Evolutionary conservation across 768 basidiomycete genomes (phyloP), one percentile per base, ranked within the genome.

Genomic region (Podaxis sp.): DNA sequence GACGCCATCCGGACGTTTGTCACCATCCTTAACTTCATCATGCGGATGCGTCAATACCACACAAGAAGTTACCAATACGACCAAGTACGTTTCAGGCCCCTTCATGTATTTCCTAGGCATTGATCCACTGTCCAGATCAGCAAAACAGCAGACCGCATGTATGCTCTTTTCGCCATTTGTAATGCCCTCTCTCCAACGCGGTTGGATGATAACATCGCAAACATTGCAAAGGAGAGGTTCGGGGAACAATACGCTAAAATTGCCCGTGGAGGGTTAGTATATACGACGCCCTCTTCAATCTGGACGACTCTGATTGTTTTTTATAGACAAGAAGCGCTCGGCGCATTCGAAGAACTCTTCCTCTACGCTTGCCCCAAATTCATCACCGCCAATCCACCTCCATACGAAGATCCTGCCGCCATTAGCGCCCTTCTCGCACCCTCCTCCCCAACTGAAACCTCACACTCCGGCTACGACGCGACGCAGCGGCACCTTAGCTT

Each of bases 81-180:
- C 70, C 94, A 96, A 81, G 93, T 91, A 64, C 37, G 77, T 63
- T 60, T 17, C 12, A 25, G 29, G 38, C 6, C 40, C 25, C 5
- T 38, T 49, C n/a, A 40, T 50, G 9, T 27, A 41, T 43, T 46
- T 4, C 25, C 9, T 54, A 50, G 53, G 52, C 38, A 47, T 50
- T 57, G 61, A 52, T 52, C n/a, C 58, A 36, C 38, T 50, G 17
- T 25, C 4, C 40, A 94, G 92, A 97, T 99, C 76, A 94, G 90
- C 79, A 98, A 98, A 81, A 96, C 92, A 17, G 96, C 94, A 2
- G 97, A 99, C 71, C 81, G 97, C 51, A 99, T 98, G 96, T 96
- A 98, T 69, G 95, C 95, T 4, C 76, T 99, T 36, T 92, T 98
- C 65, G 93, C 95, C 6, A 87, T 99, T 63, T 96, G 94, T 78